Base-by-base conservation (phyloP, 371 early-diverging fungal species). In the Circinella minor region DNA sequence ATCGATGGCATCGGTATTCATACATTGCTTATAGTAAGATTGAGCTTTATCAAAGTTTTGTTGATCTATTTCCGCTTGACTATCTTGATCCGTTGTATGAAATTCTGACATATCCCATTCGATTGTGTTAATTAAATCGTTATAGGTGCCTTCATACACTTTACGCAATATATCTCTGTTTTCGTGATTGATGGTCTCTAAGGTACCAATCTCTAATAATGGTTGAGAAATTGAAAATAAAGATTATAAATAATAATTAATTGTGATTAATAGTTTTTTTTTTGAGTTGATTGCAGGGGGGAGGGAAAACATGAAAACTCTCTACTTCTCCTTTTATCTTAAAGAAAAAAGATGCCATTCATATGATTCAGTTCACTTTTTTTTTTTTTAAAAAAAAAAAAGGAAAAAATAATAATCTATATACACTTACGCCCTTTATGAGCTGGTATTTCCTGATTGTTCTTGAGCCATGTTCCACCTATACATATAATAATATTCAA, bases 401-500 rank as follows among this genome's bases (percentile, higher is more conserved):
- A 51, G 3, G 51, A 51, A 51, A 51, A 15, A 55, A 15, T 15
- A 20, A 64, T 20, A 15, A 18, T 15, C 27, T 36, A 2, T 27
- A 27, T 27, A 27, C 27, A 66, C 67, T 49, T 77, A 79, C 82
- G 71, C 27, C 80, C 68, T 62, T 86, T 74, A 59, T 86, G 81
- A 14, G 77, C 80, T 1, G 89, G 88, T 34, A 89, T 83, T 15
- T 75, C 70, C 14, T 80, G 57, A 34, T 57, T 63, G 0, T 69
- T 55, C 59, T 76, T 36, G 74, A 64, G 51, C 80, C 87, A 89
- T 46, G 73, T 77, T 34, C 87, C 86, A 67, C 89, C 87, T 87
- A 61, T 13, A 46, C 5, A 38, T 63, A 10, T 51, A 3, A 51
- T 43, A 43, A 11, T 43, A 43, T 9, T 43, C 43, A 43, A 9